Conservation (phyloP, 129 eudicot genomes). For the Rutidosis leptorrhynchoides region DNA sequence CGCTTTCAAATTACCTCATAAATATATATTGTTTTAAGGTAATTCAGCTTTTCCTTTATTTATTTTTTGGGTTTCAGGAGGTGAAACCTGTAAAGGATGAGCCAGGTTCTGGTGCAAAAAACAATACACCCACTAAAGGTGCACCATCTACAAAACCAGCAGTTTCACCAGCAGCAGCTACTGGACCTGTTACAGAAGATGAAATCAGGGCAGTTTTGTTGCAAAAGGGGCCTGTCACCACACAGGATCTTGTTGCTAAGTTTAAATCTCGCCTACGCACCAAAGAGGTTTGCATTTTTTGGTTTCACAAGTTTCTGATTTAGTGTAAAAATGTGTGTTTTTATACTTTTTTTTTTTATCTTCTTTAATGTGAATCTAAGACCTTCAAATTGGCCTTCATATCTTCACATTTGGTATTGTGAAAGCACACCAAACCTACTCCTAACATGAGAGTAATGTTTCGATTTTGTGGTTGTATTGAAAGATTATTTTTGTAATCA, state of each 20-base stretch:
- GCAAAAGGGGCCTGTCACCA: conserved; percentile 73
- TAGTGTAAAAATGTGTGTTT: neutral
- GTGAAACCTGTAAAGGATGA: conserved; percentile 64
- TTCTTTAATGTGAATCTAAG: neutral
- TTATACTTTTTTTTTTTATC: neutral
- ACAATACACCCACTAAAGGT: conserved; percentile 36
- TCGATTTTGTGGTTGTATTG: neutral
- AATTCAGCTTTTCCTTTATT: neutral
- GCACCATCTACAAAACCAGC: conserved; percentile 41
- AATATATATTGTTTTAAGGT: neutral
- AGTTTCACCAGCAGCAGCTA: conserved; percentile 34
- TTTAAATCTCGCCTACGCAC: conserved; percentile 69
- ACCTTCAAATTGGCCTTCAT: neutral
- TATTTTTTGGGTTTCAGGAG: conserved; percentile 49
- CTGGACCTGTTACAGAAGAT: conserved; percentile 85
- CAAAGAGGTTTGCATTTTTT: conserved; percentile 54
- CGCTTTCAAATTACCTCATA: neutral
- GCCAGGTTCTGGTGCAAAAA: conserved; percentile 39
- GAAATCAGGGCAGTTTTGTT: conserved; percentile 75
- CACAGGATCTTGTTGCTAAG: conserved; percentile 83
- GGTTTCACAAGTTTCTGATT: neutral
- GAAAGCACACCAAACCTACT: neutral
- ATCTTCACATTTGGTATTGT: conserved; percentile 1
- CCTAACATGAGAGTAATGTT: neutral
- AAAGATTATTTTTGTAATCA: too few relatives aligned